Evolutionary conservation across 2,329 filamentous ascomycete genomes (phyloP).

Genomic region (Pyrenochaeta sp.): DNA sequence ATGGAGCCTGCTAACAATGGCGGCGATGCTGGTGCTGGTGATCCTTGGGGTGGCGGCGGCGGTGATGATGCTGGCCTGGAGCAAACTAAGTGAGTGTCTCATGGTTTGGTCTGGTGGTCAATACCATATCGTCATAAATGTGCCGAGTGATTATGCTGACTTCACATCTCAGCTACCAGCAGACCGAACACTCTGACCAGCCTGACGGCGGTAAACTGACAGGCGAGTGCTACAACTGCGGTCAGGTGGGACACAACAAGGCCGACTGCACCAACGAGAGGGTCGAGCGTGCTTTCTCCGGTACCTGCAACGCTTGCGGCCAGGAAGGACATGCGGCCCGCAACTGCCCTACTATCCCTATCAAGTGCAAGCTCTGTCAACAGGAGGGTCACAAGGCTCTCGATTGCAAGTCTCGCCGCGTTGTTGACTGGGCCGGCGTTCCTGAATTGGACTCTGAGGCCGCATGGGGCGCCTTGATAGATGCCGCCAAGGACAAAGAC

Average conservation of each 20-base stretch:
- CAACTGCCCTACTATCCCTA: constrained; percentile 66
- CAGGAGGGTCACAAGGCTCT: constrained; percentile 56
- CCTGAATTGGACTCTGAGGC: constrained; percentile 58
- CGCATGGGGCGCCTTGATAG: constrained; percentile 60
- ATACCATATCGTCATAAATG: not conserved
- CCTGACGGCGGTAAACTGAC: constrained; percentile 44
- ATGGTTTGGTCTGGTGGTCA: not conserved
- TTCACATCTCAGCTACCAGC: constrained; percentile 48
- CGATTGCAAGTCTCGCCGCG: constrained; percentile 57
- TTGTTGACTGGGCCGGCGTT: constrained; percentile 48
- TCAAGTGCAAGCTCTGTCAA: constrained; percentile 65
- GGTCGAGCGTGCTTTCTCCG: constrained; percentile 61
- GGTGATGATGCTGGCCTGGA: constrained; percentile 38
- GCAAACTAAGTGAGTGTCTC: constrained; percentile 46
- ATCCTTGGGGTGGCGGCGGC: constrained; percentile 25
- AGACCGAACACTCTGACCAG: constrained; percentile 57
- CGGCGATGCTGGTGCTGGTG: constrained; percentile 14
- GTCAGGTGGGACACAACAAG: constrained; percentile 68
- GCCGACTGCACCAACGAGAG: constrained; percentile 67
- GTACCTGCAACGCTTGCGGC: constrained; percentile 67
- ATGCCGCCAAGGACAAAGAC: constrained; percentile 59
- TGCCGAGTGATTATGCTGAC: constrained; percentile 32
- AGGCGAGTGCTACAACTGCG: constrained; percentile 68
- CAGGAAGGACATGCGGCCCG: constrained; percentile 64
- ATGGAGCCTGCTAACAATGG: constrained; percentile 19